Base-by-base conservation (phyloP, 1,284 basidiomycete genomes). In the Porphyrellus sp. region DNA sequence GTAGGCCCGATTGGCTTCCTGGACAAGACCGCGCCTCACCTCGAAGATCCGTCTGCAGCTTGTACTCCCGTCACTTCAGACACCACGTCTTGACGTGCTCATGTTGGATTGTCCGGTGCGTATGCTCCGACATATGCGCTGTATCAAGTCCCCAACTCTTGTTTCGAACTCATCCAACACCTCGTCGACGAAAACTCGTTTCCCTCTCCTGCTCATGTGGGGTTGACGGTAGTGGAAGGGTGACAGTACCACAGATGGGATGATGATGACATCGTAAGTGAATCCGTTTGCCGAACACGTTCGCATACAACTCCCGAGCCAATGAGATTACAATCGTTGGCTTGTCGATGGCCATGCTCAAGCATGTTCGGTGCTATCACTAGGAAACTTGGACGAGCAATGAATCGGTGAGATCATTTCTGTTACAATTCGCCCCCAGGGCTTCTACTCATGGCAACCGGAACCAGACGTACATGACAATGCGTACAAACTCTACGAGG, bases 241-340 rank as follows among this genome's bases (percentile, higher is more conserved):
- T 23, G 37, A 39, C 21, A 3, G 46, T 50, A 15, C 45, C 59
- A 8, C 63, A 56, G 7, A 63, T 27, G 8, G 62, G 65, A 42
- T 65, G 63, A 65, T 51, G 49, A 63, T 59, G 21, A 62, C 57
- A 37, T 65, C 57, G 46, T 55, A 65, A 2, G 45, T 38, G 35
- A 40, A 18, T 16, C 48, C 52, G 9, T 44, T 28, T 28, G 59
- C 41, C 24, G 64, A 57, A 43, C 58, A 64, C 27, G 46, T 39
- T n/a, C 27, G 46, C 13, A 28, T 39, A 39, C 9, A 47, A 37
- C 27, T 39, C 46, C 24, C 39, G 21, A 18, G 35, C 27, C 27
- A 47, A 24, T 21, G 46, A 39, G 27, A 28, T 38, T 25, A 27
- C 37, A 38, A 15, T 47, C 20, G 31, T 31, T 23, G 5, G 43